Percentiles rank a stretch among this genome's conserved stretches.
These are phyloP conservation scores for Agrocybe chaxingu DNA, from an alignment of 768 basidiomycete species.

Conservation along the genomic window DNA sequence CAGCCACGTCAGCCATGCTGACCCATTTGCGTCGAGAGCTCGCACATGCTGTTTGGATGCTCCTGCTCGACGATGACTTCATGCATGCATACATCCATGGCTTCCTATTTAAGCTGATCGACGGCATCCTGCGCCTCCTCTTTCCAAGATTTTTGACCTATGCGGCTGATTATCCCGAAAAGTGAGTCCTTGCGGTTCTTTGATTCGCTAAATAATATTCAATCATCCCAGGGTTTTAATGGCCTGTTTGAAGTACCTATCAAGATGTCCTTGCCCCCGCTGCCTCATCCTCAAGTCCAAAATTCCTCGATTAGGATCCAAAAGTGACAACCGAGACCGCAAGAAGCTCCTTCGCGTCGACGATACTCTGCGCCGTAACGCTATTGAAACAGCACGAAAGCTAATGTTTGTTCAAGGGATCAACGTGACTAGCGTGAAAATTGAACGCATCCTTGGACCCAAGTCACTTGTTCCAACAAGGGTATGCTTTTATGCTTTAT, in stretches of 20 bases:
- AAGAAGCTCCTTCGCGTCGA: slow-evolving; percentile 7
- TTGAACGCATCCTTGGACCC: slow-evolving; percentile 16
- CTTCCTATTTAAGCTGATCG: slow-evolving; percentile 25
- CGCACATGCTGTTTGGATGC: too few species aligned
- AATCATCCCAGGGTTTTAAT: slow-evolving; percentile 6
- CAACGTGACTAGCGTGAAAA: slow-evolving; percentile 14
- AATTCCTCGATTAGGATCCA: slow-evolving; percentile 22
- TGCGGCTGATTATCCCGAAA: slow-evolving; percentile 35
- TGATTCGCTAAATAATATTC: neutral
- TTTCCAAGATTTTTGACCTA: slow-evolving; percentile 30
- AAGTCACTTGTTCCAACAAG: slow-evolving; percentile 22
- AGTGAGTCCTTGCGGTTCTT: slow-evolving; percentile 17
- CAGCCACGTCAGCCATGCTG: neutral
- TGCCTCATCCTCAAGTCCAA: slow-evolving; percentile 1
- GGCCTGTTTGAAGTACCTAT: slow-evolving; percentile 3
- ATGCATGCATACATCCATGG: slow-evolving; percentile 24
- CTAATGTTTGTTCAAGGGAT: slow-evolving; percentile 19
- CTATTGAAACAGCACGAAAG: slow-evolving; percentile 15
- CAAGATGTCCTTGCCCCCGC: slow-evolving; percentile 7
- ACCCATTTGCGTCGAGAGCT: slow-evolving; percentile 17
- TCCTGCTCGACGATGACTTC: slow-evolving; percentile 2
- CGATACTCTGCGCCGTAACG: neutral
- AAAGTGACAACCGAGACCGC: slow-evolving; percentile 8
- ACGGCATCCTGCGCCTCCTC: slow-evolving; percentile 26
- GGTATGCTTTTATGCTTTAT: slow-evolving; percentile 12